Evolutionary conservation across 345 rosid species (phyloP), one percentile per base, ranked within the genome.

Genomic region (Xanthoceras sorbifolium): DNA sequence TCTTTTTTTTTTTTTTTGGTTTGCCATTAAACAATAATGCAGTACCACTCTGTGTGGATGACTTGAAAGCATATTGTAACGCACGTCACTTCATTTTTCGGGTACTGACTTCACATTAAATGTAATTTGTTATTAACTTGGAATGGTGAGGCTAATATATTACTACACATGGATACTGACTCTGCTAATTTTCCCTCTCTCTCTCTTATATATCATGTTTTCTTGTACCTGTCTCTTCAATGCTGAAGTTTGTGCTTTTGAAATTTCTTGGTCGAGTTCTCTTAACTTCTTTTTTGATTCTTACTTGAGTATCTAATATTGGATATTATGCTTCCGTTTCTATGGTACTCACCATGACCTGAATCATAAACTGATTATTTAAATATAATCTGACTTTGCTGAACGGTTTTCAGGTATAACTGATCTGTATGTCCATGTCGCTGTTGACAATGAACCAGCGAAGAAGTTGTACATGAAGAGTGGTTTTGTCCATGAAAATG

Each of bases 361-460:
- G 17, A 57, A 31, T 6, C 50, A 34, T 55, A 71, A 6, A 23
- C 32, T 26, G 72, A 29, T 38, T 34, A 34, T 36, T 32, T n/a
- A 71, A 32, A n/a, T n/a, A 4, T 42, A 9, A 40, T 12, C 50
- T 31, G 10, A 29, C 31, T 54, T 23, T 44, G 64, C 12, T 64
- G 10, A 25, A 28, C n/a, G n/a, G 50, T 54, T 83, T 72, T 67
- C 91, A 95, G 98, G 98, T 50, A 89, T 95, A 83, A 85, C 86
- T 28, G 99, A 95, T 85, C 72, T 93, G 80, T 95, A 95, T 78
- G 99, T 95, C 60, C 99, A 95, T 78, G 98, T 89, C 4, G 90
- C 99, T 9, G 84, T 93, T 10, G 80, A 86, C 84, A 95, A 95
- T 80, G 93, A 89, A 84, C 87, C 94, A 0, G 98, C 97, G 17